A percentile compares a stretch with the other conserved stretches of the same genome.
Conservation (phyloP, 108 stramenopile species). For the Cyclotella cryptica region DNA sequence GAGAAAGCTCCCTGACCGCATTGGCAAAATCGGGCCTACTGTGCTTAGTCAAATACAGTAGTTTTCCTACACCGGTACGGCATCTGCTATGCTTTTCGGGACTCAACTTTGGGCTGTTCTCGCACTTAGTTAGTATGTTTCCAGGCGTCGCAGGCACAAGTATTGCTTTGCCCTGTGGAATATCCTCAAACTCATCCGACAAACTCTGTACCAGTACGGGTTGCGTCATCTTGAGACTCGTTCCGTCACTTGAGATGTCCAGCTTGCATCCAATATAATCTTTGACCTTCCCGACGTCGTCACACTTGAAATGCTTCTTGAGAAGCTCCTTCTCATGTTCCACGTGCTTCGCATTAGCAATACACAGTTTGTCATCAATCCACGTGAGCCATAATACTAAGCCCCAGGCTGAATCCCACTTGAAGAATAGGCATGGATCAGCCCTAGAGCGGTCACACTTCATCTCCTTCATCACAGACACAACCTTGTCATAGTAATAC, state of each 20-base stretch:
- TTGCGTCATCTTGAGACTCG: not conserved
- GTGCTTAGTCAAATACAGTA: not conserved
- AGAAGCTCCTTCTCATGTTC: not conserved
- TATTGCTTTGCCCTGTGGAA: not conserved
- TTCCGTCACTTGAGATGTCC: not conserved
- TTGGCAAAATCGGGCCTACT: not conserved
- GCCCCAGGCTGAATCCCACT: not conserved
- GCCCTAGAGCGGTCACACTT: not conserved
- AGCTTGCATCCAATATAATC: not conserved
- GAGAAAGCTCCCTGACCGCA: not conserved
- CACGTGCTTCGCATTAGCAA: not conserved
- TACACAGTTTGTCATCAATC: not conserved
- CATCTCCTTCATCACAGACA: not conserved
- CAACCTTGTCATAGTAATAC: not conserved
- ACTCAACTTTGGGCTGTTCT: not conserved
- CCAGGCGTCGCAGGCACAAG: not conserved
- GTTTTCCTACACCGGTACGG: no score
- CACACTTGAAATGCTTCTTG: conserved; percentile 4
- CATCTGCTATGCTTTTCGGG: not conserved
- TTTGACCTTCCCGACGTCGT: not conserved
- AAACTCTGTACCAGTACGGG: not conserved
- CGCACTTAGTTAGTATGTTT: not conserved
- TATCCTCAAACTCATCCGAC: not conserved
- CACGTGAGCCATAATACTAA: not conserved
- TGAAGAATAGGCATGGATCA: not conserved